Evolutionary conservation across 2,329 filamentous ascomycete genomes (phyloP).

Genomic region (Apiospora arundinis): DNA sequence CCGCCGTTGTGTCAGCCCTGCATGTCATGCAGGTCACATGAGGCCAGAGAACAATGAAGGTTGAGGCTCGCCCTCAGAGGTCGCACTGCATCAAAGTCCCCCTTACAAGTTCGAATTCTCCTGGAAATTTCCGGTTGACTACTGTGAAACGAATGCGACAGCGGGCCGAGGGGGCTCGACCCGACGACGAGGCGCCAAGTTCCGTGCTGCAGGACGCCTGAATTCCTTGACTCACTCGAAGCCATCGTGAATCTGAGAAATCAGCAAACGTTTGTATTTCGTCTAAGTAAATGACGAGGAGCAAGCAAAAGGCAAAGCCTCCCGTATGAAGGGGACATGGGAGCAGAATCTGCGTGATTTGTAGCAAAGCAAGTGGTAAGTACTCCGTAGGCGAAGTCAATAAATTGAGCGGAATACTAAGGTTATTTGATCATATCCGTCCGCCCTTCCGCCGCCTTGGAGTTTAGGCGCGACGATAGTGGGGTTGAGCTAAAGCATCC

Average conservation of each 20-base stretch:
- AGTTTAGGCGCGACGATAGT: background rate
- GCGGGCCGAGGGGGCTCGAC: background rate
- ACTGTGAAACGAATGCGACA: background rate
- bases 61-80: background rate
- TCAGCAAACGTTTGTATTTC: background rate
- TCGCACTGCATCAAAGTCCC: background rate
- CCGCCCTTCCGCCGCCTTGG: background rate
- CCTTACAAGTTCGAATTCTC: background rate
- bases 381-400: background rate
- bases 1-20: background rate
- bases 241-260: background rate
- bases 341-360: background rate
- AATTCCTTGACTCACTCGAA: background rate
- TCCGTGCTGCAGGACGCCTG: background rate
- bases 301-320: background rate
- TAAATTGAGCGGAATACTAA: background rate
- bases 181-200: background rate
- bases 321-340: background rate
- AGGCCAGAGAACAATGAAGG: background rate
- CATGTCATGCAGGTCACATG: conserved; percentile 11
- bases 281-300: background rate
- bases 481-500: conserved; percentile 5
- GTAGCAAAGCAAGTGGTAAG: background rate
- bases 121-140: background rate
- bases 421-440: background rate